phyloP scores from a whole-genome alignment of 2,329 filamentous ascomycete genomes.

The Aureobasidium sp. region DNA sequence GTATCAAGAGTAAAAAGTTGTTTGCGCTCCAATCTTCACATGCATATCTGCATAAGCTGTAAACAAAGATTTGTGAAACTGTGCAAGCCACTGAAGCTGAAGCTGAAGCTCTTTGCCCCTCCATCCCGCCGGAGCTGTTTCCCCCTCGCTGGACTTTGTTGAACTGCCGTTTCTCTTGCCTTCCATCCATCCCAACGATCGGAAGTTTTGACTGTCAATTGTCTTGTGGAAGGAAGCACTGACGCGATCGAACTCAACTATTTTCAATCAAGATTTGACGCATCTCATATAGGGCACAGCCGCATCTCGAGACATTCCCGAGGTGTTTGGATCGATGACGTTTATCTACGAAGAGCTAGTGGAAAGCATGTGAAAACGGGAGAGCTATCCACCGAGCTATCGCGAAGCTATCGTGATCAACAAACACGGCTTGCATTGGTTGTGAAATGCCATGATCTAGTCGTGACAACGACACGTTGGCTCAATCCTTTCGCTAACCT shows the following conservation, averaged over 20 bases:
- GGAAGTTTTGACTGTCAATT: background rate
- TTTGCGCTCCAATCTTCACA: background rate
- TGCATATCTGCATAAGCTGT: background rate
- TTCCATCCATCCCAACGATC: slow-evolving; percentile 7
- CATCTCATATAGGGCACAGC: background rate
- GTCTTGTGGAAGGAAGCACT: slow-evolving; percentile 9
- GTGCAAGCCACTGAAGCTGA: background rate
- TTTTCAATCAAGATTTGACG: background rate
- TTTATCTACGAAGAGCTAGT: background rate
- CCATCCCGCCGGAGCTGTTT: background rate
- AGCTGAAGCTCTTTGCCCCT: background rate
- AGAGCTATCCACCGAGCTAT: slow-evolving; percentile 12
- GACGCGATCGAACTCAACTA: slow-evolving; percentile 9
- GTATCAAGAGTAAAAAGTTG: slow-evolving; percentile 5
- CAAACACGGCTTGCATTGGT: background rate
- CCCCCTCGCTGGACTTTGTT: background rate
- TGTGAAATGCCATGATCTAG: background rate
- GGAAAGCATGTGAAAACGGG: slow-evolving; percentile 11
- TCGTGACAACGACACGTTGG: slow-evolving; percentile 3
- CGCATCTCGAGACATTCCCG: background rate
- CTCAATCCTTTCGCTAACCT: background rate
- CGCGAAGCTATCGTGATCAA: slow-evolving; percentile 6
- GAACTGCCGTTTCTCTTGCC: background rate
- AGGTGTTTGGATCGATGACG: slow-evolving; percentile 9
- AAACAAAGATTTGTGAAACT: background rate